Evolutionary conservation across 2,329 filamentous ascomycete genomes (phyloP), one percentile per base, ranked within the genome.

Genomic region (Hypoxylon sp.): DNA sequence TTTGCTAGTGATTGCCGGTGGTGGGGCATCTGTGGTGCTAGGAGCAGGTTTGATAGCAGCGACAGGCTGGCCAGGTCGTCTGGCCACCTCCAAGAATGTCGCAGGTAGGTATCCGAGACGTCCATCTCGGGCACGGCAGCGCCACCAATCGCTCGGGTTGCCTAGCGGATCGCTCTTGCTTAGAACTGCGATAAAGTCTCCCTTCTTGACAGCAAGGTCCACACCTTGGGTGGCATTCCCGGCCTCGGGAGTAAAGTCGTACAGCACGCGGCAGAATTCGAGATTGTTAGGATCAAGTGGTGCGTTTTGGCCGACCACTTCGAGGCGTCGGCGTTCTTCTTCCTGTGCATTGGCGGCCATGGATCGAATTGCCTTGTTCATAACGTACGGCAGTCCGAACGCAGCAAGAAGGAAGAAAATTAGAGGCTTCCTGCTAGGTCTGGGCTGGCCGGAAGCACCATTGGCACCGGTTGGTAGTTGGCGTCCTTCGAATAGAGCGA

Each of bases 141-240:
- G 86, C 94, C 94, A 99, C 94, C 94, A 99, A 68, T 99, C 93
- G 42, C 89, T 94, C 3, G 91, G 84, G 63, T 94, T 91, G 31
- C 94, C 94, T 67, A 93, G 83, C 0, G 94, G 94, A 65, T 99
- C 94, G 12, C 85, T 89, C 76, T 97, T 97, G 75, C 87, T 88
- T 45, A 99, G 80, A 1, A 99, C 91, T 17, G 94, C 94, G 11
- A 99, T 92, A 43, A 97, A 85, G 64, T 99, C 94, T 52, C 93
- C 93, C 77, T 96, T 97, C 75, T 90, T 92, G 16, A 95, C 93
- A 25, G 90, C 86, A 9, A 99, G 81, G 67, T 99, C 95, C 62
- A 97, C 85, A 23, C 89, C 90, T 55, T 87, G 75, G 13, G 79
- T 78, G 9, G 73, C 72, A 49, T 73, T 73, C 71, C 82, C 83